Base-by-base conservation (phyloP, 148 eudicot genomes). In the Persicaria tinctoria region DNA sequence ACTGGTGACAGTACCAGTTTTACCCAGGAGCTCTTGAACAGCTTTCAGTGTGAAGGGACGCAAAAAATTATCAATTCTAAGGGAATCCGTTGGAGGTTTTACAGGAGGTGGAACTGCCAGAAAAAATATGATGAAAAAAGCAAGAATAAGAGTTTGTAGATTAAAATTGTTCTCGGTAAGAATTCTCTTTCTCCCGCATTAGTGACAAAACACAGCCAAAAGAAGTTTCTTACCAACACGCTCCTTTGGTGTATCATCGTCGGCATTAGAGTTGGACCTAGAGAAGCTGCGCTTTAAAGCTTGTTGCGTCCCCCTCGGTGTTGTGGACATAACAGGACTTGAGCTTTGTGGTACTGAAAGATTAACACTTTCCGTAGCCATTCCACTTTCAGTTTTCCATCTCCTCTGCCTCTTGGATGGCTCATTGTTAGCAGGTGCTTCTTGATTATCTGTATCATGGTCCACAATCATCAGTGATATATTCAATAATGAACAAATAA, bases 41-140 rank as follows among this genome's bases (percentile, higher is more conserved):
- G 97, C 96, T 85, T 92, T 94, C 76, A 94, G 79, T 11, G 98
- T 94, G 70, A 94, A 94, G 66, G 98, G 98, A 75, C 97, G 97
- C 83, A 94, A 74, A 77, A 94, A 94, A 51, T 80, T 79, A 75
- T 94, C 97, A 80, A 94, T 91, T 83, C 91, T 87, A 46, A 94
- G 91, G 54, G 98, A 90, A 80, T 83, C 83, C 6, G 90, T 91
- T 13, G 98, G 86, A 51, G 90, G 77, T 68, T 83, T 91, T 45
- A 85, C 45, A 7, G 96, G 85, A 32, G 90, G 90, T 59, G 93
- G 96, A 75, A 94, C 98, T 94, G 96, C 73, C 8, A 72, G 27
- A 0, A 73, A 16, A 45, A 27, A 69, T 68, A 56, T 68, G 68
- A 75, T 9, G 74, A 77, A 27, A 27, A 46, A 55, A 20, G 46